A percentile compares a stretch with the other conserved stretches of the same genome.
Evolutionary conservation across 1,139 yeast genomes (phyloP).

Genomic region (Suhomyces coccinellae): DNA sequence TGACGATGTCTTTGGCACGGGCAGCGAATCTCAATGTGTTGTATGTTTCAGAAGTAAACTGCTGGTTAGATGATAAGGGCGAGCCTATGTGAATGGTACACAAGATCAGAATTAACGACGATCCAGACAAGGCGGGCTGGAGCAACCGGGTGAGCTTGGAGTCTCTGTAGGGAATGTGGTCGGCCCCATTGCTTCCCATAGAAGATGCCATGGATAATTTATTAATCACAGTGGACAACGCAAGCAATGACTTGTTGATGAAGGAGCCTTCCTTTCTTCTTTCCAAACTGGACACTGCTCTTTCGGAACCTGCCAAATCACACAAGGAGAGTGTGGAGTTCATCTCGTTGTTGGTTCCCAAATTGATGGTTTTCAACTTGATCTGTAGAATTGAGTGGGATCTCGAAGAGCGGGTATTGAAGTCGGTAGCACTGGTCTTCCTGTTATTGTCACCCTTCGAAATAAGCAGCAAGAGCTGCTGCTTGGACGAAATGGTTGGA

Average conservation of each 20-base stretch:
- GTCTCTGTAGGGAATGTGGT: slow-evolving; percentile 88
- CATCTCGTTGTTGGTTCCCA: slow-evolving; percentile 41
- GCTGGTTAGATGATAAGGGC: slow-evolving; percentile 29
- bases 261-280: slow-evolving; percentile 90
- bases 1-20: slow-evolving; percentile 81
- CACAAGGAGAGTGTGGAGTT: slow-evolving; percentile 77
- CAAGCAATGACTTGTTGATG: slow-evolving; percentile 85
- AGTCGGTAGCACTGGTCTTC: slow-evolving; percentile 87
- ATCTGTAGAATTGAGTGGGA: slow-evolving; percentile 91
- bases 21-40: slow-evolving; percentile 92
- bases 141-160: slow-evolving; percentile 84
- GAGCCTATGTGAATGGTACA: slow-evolving; percentile 77
- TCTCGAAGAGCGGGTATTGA: slow-evolving; percentile 79
- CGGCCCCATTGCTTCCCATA: slow-evolving; percentile 21
- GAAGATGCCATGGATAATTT: slow-evolving; percentile 54
- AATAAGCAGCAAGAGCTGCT: slow-evolving; percentile 62
- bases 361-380: slow-evolving; percentile 49
- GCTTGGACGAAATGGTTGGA: slow-evolving; percentile 53
- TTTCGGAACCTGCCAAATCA: slow-evolving; percentile 95
- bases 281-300: slow-evolving; percentile 79
- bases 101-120: slow-evolving; percentile 79
- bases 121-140: slow-evolving; percentile 90
- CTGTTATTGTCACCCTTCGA: slow-evolving; percentile 71
- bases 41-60: slow-evolving; percentile 70
- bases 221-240: slow-evolving; percentile 86